A percentile compares a stretch with the other conserved stretches of the same genome.
These are phyloP conservation scores for Isabelozyma pseudorhagii DNA, from an alignment of 805 yeast species.

Conservation along the genomic window DNA sequence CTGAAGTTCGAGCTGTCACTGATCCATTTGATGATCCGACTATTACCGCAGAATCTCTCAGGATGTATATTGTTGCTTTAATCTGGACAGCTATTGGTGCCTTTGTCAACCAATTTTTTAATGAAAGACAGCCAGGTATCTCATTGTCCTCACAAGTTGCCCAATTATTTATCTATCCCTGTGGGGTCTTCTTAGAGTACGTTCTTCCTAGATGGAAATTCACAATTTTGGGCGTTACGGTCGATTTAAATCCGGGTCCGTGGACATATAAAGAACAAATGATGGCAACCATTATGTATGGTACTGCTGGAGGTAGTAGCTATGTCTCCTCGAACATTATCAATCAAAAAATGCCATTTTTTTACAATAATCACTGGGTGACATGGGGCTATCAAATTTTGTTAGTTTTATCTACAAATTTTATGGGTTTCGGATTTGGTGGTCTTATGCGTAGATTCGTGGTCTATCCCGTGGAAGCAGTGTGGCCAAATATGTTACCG, in stretches of 20 bases:
- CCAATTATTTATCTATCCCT: constrained; percentile 44
- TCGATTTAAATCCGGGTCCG: constrained; percentile 5
- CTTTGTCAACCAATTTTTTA: constrained; percentile 54
- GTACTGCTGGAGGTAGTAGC: constrained; percentile 12
- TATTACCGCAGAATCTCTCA: constrained; percentile 32
- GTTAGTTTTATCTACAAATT: constrained; percentile 20
- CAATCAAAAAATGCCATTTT: constrained; percentile 18
- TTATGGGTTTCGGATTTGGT: constrained; percentile 29
- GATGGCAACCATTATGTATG: constrained; percentile 47
- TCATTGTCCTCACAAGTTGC: constrained; percentile 36
- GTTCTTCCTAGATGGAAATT: constrained; percentile 34
- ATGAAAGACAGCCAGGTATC: constrained; percentile 50
- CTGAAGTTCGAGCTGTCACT: constrained; percentile 28
- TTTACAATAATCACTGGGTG: constrained; percentile 25
- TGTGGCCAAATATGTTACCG: constrained; percentile 49
- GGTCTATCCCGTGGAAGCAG: constrained; percentile 47
- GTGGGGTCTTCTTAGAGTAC: constrained; percentile 31
- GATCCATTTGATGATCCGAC: constrained; percentile 35
- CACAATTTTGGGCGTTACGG: constrained; percentile 12
- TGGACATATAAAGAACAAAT: constrained; percentile 63
- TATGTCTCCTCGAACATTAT: constrained; percentile 17
- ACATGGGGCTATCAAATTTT: constrained; percentile 19
- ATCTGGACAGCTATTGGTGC: constrained; percentile 51
- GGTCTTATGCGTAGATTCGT: constrained; percentile 29
- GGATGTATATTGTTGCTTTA: constrained; percentile 51